Evolutionary conservation across 805 yeast species (phyloP).

Genomic region (Cyberlindnera euphorbiae): DNA sequence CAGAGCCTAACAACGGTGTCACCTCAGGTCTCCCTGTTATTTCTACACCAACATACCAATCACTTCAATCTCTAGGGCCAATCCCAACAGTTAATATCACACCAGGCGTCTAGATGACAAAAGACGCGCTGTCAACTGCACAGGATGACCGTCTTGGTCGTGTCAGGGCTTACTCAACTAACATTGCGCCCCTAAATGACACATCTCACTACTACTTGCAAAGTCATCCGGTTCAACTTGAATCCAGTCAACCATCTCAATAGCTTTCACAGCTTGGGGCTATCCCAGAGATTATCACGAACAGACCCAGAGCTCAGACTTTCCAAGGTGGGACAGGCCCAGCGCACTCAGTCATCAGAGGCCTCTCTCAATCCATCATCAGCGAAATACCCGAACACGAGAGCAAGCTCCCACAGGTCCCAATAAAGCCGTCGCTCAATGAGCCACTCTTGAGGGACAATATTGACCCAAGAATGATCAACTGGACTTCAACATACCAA

Average conservation of each 20-base stretch:
- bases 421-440: constrained; percentile 8
- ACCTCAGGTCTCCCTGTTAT: background rate
- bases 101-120: too few species aligned
- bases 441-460: constrained; percentile 45
- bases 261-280: constrained; percentile 12
- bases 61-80: too few species aligned
- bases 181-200: constrained; percentile 21
- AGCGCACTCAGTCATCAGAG: constrained; percentile 28
- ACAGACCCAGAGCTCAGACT: constrained; percentile 41
- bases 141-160: constrained; percentile 19
- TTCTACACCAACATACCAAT: constrained; percentile 2
- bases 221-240: constrained; percentile 10
- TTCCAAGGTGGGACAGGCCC: constrained; percentile 26
- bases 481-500: constrained; percentile 66
- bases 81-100: too few species aligned
- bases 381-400: constrained; percentile 12
- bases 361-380: constrained; percentile 7
- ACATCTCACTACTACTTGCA: constrained; percentile 15
- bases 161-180: constrained; percentile 26
- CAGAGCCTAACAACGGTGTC: constrained; percentile 1
- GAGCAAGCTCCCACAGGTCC: background rate
- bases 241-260: constrained; percentile 12
- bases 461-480: constrained; percentile 51
- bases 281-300: constrained; percentile 5
- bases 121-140: background rate